phyloP scores from a whole-genome alignment of 1,139 yeast species.

The Arxiozyma telluris region DNA sequence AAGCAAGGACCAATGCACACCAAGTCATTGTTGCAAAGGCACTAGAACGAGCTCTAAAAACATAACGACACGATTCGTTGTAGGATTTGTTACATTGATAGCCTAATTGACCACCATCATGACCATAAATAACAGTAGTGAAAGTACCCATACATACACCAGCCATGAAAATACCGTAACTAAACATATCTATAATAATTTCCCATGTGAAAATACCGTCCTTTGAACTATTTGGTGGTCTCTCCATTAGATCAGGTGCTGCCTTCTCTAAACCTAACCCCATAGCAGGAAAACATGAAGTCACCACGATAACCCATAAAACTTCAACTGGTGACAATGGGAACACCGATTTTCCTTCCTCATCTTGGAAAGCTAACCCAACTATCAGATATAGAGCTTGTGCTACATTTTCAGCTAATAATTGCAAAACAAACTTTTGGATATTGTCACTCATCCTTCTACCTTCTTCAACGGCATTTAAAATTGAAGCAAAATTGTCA shows the following conservation, averaged over 20 bases:
- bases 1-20: conserved; percentile 78
- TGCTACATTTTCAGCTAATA: conserved; percentile 90
- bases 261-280: conserved; percentile 96
- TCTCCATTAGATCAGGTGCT: conserved; percentile 86
- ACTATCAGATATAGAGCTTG: conserved; percentile 73
- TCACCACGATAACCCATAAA: conserved; percentile 90
- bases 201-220: conserved; percentile 72
- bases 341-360: conserved; percentile 55
- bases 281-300: conserved; percentile 99
- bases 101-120: conserved; percentile 64
- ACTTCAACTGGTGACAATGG: conserved; percentile 98
- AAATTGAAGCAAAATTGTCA: conserved; percentile 88
- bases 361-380: conserved; percentile 63
- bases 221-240: conserved; percentile 83
- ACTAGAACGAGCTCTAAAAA: conserved; percentile 72
- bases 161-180: conserved; percentile 70
- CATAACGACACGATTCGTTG: conserved; percentile 46
- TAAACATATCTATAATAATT: conserved; percentile 64
- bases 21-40: conserved; percentile 84
- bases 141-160: conserved; percentile 61
- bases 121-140: conserved; percentile 55
- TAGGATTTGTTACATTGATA: conserved; percentile 47
- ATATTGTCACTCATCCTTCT: conserved; percentile 92
- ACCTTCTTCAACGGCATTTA: conserved; percentile 91
- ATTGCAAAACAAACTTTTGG: conserved; percentile 88